Percentiles rank a stretch among this genome's conserved stretches.
Evolutionary conservation across 2,329 filamentous ascomycete species (phyloP).

Genomic region (Aureobasidium pullulans): DNA sequence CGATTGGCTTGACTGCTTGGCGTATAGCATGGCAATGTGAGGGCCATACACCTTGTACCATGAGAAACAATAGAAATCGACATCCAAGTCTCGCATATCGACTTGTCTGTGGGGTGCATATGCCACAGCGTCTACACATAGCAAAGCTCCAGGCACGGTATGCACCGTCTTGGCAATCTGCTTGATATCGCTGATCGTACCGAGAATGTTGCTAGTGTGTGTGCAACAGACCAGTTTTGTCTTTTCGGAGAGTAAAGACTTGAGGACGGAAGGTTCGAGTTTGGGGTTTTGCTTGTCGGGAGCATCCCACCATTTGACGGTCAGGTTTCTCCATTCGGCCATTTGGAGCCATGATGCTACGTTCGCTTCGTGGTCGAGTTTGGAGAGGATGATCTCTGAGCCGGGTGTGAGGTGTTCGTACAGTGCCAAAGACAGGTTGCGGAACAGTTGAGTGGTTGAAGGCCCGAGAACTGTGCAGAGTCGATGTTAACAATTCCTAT

Average conservation of each 20-base stretch:
- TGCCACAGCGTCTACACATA: slow-evolving; percentile 70
- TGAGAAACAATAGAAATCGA: slow-evolving; percentile 70
- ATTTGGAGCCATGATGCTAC: slow-evolving; percentile 66
- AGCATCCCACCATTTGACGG: slow-evolving; percentile 60
- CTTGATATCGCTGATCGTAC: slow-evolving; percentile 59
- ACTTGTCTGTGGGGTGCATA: slow-evolving; percentile 66
- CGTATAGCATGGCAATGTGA: slow-evolving; percentile 65
- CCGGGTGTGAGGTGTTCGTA: slow-evolving; percentile 51
- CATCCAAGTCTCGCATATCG: slow-evolving; percentile 60
- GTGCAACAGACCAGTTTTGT: slow-evolving; percentile 67
- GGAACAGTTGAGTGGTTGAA: slow-evolving; percentile 69
- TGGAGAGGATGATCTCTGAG: slow-evolving; percentile 57
- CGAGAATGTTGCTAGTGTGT: slow-evolving; percentile 66
- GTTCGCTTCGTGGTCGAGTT: slow-evolving; percentile 71
- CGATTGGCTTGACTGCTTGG: slow-evolving; percentile 48
- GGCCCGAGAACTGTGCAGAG: slow-evolving; percentile 53
- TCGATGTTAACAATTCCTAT: background rate
- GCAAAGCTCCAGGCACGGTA: slow-evolving; percentile 46
- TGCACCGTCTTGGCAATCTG: slow-evolving; percentile 50
- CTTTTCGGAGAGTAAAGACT: slow-evolving; percentile 51
- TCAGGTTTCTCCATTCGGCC: slow-evolving; percentile 52
- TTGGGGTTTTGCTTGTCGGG: slow-evolving; percentile 46
- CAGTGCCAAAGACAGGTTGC: slow-evolving; percentile 56
- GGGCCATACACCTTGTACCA: slow-evolving; percentile 82
- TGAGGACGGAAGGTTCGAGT: slow-evolving; percentile 51